Evolutionary conservation across 2,329 filamentous ascomycete genomes (phyloP), one percentile per base, ranked within the genome.

Genomic region (Pseudofabraea citricarpa): DNA sequence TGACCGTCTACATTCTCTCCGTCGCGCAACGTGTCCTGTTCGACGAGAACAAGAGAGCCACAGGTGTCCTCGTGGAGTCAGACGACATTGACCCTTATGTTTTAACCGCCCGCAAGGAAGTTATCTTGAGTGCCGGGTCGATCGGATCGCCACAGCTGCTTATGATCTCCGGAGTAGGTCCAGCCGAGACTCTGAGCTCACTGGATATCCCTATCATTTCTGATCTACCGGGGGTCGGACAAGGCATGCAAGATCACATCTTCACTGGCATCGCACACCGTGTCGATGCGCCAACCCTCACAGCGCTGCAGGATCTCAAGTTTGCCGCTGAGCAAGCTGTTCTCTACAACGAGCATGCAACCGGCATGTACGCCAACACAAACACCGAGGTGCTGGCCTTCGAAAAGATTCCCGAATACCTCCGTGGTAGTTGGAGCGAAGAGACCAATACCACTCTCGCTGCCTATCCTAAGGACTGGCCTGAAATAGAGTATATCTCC

Each of bases 181-280:
- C 33, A 2, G 59, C 58, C 1, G 56, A 59, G 1, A 65, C 71
- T 16, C 63, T 79, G 2, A 40, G 64, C 4, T 55, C 61, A n/a
- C 64, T 71, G 40, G 56, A 66, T 13, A 77, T 78, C 26, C 55
- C 64, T 0, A 51, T 73, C 1, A 46, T 77, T 2, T 63, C 64
- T 4, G 64, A 73, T 31, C 64, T 72, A 1, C 67, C 68, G 0
- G 73, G 73, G 1, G 75, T 78, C 1, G 75, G 74, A 5, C 62
- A 74, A 50, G 70, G 72, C 42, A 62, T 77, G 48, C 64, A 65
- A 46, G 73, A 76, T 43, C 62, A 64, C 35, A 45, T 52, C 5
- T 46, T 53, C 31, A 47, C 51, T 22, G 29, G 40, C 40, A 36
- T 33, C n/a, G 18, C 24, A 8, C 46, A 47, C 8, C 33, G 36